Evolutionary conservation across 345 rosid species (phyloP).

Genomic region (Arabis alpina): DNA sequence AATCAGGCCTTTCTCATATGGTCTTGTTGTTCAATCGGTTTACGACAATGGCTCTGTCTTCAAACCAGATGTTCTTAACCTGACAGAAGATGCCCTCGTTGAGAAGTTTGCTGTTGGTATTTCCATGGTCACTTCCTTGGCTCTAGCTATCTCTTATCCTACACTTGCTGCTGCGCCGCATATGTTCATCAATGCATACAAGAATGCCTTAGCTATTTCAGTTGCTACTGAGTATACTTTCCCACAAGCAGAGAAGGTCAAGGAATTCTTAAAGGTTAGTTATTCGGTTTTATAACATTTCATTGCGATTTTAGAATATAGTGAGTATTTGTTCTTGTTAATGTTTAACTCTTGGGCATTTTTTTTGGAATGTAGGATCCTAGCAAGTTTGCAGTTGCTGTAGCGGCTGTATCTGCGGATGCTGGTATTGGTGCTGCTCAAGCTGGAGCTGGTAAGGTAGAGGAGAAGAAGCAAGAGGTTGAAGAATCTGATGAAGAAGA

Average conservation of each 20-base stretch:
- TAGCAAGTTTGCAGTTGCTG: slow-evolving; percentile 70
- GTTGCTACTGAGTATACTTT: slow-evolving; percentile 71
- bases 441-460: slow-evolving; percentile 55
- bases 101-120: slow-evolving; percentile 76
- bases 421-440: slow-evolving; percentile 47
- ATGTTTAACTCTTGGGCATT: neutral
- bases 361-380: slow-evolving; percentile 60
- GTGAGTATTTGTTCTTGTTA: neutral
- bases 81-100: slow-evolving; percentile 80
- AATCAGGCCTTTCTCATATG: slow-evolving; percentile 88
- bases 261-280: slow-evolving; percentile 70
- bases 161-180: slow-evolving; percentile 86
- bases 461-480: slow-evolving; percentile 73
- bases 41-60: slow-evolving; percentile 84
- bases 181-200: slow-evolving; percentile 88
- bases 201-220: slow-evolving; percentile 74
- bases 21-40: slow-evolving; percentile 66
- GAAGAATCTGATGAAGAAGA: slow-evolving; percentile 87
- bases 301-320: neutral
- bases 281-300: no score
- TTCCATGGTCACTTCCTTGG: slow-evolving; percentile 73
- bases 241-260: slow-evolving; percentile 85
- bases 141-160: slow-evolving; percentile 80
- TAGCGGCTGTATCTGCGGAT: slow-evolving; percentile 45
- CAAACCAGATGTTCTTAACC: slow-evolving; percentile 82